Base-by-base conservation (phyloP, 2,329 filamentous ascomycete genomes). In the Cercospora nicotianae region DNA sequence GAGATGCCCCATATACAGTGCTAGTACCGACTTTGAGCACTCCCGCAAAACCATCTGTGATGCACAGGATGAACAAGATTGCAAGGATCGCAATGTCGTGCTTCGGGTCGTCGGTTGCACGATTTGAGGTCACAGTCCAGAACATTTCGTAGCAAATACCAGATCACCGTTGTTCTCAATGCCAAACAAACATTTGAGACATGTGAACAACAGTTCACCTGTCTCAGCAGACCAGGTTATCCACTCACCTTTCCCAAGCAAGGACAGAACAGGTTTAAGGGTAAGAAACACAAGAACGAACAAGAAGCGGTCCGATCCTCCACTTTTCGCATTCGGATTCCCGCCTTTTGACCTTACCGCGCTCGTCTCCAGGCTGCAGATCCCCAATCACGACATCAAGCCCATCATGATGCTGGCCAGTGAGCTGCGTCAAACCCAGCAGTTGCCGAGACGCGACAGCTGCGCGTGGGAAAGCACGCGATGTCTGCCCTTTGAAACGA, bases 321-420 rank as follows among this genome's bases (percentile, higher is more conserved):
- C 18, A 23, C 16, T 7, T 45, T n/a, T 51, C 65, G 42, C 33
- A 45, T 23, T 63, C 30, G 31, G 55, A 53, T 28, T n/a, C 23
- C 33, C 51, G 30, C 48, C 10, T 26, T 33, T 55, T 7, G 45
- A 58, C 64, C 59, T 31, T 66, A 53, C 65, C 55, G 51, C 57
- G 60, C 53, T 60, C 48, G 57, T 45, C 58, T 53, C 39, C 55
- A 48, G 53, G 12, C 16, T 63, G 67, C 63, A 42, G 67, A 68
- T 66, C 67, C 26, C 45, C 58, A 69, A 69, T 67, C 69, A 70
- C 69, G 69, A 70, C 69, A 70, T 70, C 67, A 67, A 65, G 69
- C 69, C 69, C 42, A 23, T 28, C 23, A 30, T 45, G 39, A 18
- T 51, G 23, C 45, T 51, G 60, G 36, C 60, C 60, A 53, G 60